Evolutionary conservation across 176 grass and related monocot genomes (phyloP).

Genomic region (Coix lacrymajobi): DNA sequence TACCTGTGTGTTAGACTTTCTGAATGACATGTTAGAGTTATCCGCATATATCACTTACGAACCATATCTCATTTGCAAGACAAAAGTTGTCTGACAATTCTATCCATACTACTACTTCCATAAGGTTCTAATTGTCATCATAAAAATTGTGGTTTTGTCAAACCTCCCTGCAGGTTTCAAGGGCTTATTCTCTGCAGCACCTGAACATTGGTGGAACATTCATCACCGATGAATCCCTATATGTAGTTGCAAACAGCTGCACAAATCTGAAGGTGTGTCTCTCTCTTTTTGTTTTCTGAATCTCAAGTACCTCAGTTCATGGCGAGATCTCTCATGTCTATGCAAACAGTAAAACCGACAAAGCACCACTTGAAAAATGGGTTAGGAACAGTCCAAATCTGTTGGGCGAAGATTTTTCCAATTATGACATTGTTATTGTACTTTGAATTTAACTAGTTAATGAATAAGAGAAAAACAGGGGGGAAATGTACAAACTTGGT

Average conservation of each 20-base stretch:
- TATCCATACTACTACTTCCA: not conserved
- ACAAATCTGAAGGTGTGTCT: slow-evolving; percentile 53
- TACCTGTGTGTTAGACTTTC: not conserved
- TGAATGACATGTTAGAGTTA: not conserved
- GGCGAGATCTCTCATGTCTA: not conserved
- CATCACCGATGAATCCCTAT: slow-evolving; percentile 85
- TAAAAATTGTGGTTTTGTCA: not conserved
- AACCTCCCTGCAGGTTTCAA: slow-evolving; percentile 55
- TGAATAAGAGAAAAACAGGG: not conserved
- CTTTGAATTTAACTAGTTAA: not conserved
- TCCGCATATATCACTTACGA: not conserved
- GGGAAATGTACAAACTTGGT: not conserved
- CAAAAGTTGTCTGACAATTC: not conserved
- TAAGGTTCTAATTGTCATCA: not conserved
- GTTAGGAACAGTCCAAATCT: not conserved
- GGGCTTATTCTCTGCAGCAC: slow-evolving; percentile 72
- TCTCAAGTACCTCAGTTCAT: not conserved
- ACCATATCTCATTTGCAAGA: not conserved
- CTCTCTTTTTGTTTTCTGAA: not conserved
- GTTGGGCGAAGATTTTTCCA: not conserved
- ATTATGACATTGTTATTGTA: not conserved
- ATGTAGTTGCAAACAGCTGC: slow-evolving; percentile 66
- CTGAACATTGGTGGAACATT: slow-evolving; percentile 92
- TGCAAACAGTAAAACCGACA: not conserved
- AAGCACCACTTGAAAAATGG: not conserved